A percentile compares a stretch with the other conserved stretches of the same genome.
Evolutionary conservation across 768 basidiomycete genomes (phyloP).

Genomic region (Suillus tomentosus): DNA sequence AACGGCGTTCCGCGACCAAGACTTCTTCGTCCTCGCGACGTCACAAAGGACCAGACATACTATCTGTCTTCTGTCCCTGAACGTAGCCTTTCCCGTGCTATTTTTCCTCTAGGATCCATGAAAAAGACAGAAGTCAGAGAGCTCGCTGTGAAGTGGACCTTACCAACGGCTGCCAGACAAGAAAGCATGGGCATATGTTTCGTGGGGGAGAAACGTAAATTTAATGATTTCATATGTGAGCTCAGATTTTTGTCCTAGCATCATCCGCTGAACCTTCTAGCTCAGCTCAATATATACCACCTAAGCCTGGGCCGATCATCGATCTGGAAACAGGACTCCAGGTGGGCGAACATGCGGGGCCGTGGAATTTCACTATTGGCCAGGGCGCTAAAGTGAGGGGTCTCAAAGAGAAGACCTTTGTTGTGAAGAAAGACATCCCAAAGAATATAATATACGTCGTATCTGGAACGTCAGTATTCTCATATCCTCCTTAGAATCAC

Average conservation of each 20-base stretch:
- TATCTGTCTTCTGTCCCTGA: slow-evolving; percentile 83
- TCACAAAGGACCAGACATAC: slow-evolving; percentile 87
- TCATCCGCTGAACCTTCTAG: not conserved
- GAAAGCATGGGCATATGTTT: slow-evolving; percentile 98
- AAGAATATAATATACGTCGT: slow-evolving; percentile 77
- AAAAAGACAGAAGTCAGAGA: slow-evolving; percentile 73
- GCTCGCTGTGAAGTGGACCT: slow-evolving; percentile 58
- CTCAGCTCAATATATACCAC: slow-evolving; percentile 74
- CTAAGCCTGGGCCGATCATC: slow-evolving; percentile 70
- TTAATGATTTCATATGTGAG: slow-evolving; percentile 71
- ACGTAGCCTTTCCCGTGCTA: slow-evolving; percentile 57
- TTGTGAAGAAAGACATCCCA: slow-evolving; percentile 65
- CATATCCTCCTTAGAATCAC: not conserved
- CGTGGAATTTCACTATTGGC: slow-evolving; percentile 88
- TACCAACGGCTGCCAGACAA: slow-evolving; percentile 73
- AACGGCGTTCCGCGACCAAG: slow-evolving; percentile 41
- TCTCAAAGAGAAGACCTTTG: slow-evolving; percentile 63
- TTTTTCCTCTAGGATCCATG: slow-evolving; percentile 76
- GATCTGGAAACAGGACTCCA: slow-evolving; percentile 53
- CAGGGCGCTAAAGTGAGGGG: slow-evolving; percentile 73
- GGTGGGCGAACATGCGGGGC: slow-evolving; percentile 66
- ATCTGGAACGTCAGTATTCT: slow-evolving; percentile 57
- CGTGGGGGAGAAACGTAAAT: slow-evolving; percentile 77
- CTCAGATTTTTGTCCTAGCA: not conserved
- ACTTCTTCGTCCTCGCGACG: slow-evolving; percentile 57